A percentile compares a stretch with the other conserved stretches of the same genome.
phyloP scores from a whole-genome alignment of 495 filamentous ascomycete genomes.

The Terfezia claveryi region DNA sequence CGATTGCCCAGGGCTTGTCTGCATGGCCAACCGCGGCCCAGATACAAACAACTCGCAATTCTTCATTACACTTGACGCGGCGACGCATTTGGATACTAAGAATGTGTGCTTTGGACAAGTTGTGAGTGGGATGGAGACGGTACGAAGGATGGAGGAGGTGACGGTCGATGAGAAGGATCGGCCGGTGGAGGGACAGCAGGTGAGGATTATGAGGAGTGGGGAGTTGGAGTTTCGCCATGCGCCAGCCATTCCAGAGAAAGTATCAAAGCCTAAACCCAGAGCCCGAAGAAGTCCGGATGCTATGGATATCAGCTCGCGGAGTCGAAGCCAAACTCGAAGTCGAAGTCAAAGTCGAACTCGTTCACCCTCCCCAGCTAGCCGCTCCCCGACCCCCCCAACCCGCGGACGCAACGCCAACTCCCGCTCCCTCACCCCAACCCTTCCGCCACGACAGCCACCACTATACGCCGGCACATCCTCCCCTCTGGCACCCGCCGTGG shows the following conservation, averaged over 20 bases:
- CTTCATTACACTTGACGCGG: neutral
- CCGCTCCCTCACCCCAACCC: neutral
- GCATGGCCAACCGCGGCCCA: constrained; percentile 26
- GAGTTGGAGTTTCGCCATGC: constrained; percentile 18
- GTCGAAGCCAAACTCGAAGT: neutral
- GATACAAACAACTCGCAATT: constrained; percentile 22
- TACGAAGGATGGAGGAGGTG: constrained; percentile 20
- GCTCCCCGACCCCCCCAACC: neutral
- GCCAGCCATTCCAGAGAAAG: neutral
- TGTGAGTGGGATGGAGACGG: constrained; percentile 20
- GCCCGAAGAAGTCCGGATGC: neutral
- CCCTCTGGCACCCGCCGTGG: neutral
- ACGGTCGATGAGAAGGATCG: constrained; percentile 21
- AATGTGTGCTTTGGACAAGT: constrained; percentile 25
- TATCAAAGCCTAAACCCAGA: neutral
- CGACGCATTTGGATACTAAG: constrained; percentile 20
- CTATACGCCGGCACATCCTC: neutral
- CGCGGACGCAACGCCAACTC: neutral
- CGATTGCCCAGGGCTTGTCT: constrained; percentile 23
- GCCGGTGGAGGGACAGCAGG: constrained; percentile 13
- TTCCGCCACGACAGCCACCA: neutral
- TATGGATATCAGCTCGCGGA: neutral
- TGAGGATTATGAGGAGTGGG: constrained; percentile 22
- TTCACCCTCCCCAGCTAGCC: neutral
- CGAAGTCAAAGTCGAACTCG: neutral